Conservation (phyloP, 192 early-diverging fungal genomes). For the Coemansia sp. region DNA sequence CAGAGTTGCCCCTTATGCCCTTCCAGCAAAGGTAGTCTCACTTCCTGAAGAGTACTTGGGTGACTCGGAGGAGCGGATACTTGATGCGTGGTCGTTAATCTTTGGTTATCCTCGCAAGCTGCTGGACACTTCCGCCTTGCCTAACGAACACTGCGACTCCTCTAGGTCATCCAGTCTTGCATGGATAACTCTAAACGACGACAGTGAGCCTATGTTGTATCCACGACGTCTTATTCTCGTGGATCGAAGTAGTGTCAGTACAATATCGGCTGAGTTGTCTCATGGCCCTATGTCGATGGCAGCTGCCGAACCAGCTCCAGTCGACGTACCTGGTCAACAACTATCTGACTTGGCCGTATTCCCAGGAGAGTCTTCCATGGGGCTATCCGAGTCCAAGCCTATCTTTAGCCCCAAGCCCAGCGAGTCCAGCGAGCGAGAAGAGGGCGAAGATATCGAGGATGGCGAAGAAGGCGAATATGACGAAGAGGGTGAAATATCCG, state of each 20-base stretch:
- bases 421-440: slow-evolving; percentile 15
- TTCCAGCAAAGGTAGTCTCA: slow-evolving; percentile 24
- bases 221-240: slow-evolving; percentile 31
- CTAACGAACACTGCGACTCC: not conserved
- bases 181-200: slow-evolving; percentile 27
- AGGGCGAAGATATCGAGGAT: slow-evolving; percentile 22
- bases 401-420: not conserved
- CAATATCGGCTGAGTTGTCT: not conserved
- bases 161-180: slow-evolving; percentile 17
- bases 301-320: not conserved
- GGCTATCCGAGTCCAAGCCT: not conserved
- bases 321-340: not conserved
- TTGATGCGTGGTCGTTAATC: slow-evolving; percentile 35
- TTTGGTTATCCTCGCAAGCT: slow-evolving; percentile 36
- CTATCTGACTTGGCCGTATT: not conserved
- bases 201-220: slow-evolving; percentile 43
- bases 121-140: not conserved
- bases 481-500: slow-evolving; percentile 56
- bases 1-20: slow-evolving; percentile 39
- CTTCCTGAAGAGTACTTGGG: slow-evolving; percentile 20
- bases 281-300: not conserved
- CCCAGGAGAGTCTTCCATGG: not conserved
- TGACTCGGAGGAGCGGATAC: slow-evolving; percentile 20
- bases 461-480: slow-evolving; percentile 46
- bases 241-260: not conserved